Conservation (phyloP, 305 asterid species). For the Ruellia speciosa region DNA sequence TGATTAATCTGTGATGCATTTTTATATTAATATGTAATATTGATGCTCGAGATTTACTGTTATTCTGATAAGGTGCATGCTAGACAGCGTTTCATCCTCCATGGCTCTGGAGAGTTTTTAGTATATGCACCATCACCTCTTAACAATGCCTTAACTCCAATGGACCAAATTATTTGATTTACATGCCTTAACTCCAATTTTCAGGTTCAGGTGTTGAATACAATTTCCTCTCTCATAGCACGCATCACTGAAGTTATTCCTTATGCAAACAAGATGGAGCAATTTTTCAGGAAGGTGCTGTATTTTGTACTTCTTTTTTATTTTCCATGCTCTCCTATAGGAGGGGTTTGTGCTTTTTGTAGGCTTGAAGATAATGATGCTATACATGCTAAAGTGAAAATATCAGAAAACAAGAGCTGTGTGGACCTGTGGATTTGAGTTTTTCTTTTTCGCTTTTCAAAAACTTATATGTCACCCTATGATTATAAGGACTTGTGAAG, state of each 20-base stretch:
- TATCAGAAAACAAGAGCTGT: slow-evolving; percentile 6
- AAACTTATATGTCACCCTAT: neutral
- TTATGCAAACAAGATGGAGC: slow-evolving; percentile 72
- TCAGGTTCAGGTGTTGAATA: slow-evolving; percentile 93
- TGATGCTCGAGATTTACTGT: too few species aligned
- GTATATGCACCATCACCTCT: too few species aligned
- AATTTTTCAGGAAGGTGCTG: slow-evolving; percentile 78
- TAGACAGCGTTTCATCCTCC: too few species aligned
- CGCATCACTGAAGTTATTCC: slow-evolving; percentile 63
- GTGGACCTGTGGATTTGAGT: neutral
- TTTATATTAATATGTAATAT: too few species aligned
- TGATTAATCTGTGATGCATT: too few species aligned
- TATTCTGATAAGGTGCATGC: too few species aligned
- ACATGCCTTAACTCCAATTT: slow-evolving; percentile 17
- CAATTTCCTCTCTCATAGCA: slow-evolving; percentile 75
- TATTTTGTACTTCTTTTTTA: slow-evolving; percentile 12
- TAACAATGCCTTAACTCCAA: too few species aligned
- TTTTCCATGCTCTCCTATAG: too few species aligned
- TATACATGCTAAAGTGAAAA: slow-evolving; percentile 16
- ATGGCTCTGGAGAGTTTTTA: too few species aligned
- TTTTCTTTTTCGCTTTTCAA: neutral
- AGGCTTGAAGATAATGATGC: slow-evolving; percentile 2
- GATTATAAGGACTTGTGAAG: neutral
- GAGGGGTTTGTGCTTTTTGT: too few species aligned
- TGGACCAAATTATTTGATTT: slow-evolving; percentile 4